These are phyloP conservation scores for Papiliotrema flavescens DNA, from an alignment of 1,284 basidiomycete species.

Conservation along the genomic window DNA sequence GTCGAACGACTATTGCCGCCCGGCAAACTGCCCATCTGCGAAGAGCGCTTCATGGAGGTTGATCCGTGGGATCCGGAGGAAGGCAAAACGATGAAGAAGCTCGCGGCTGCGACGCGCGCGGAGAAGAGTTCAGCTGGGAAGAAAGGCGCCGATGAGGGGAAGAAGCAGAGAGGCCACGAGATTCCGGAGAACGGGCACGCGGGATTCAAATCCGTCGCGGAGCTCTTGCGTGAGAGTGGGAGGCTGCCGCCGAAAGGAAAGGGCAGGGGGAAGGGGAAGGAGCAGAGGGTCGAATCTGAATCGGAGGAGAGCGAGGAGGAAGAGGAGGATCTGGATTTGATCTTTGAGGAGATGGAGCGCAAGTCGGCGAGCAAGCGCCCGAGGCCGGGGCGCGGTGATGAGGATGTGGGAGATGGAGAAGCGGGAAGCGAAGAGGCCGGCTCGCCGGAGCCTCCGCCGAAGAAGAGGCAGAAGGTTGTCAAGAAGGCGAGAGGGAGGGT, in stretches of 20 bases:
- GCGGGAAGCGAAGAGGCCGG: too few species aligned
- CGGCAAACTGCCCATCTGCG: conserved; percentile 67
- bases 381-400: too few species aligned
- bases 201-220: conserved; percentile 46
- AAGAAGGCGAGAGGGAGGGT: not conserved
- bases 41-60: conserved; percentile 69
- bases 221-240: conserved; percentile 28
- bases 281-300: not conserved
- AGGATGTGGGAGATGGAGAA: too few species aligned
- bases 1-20: conserved; percentile 81
- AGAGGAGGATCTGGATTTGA: conserved; percentile 16
- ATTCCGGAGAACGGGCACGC: conserved; percentile 41
- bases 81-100: conserved; percentile 26
- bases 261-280: conserved; percentile 8
- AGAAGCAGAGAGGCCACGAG: conserved; percentile 29
- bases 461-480: conserved; percentile 4
- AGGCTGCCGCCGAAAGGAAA: conserved; percentile 6
- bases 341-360: not conserved
- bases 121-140: conserved; percentile 12
- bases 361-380: too few species aligned
- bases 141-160: conserved; percentile 12
- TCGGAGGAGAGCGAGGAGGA: conserved; percentile 13
- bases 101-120: conserved; percentile 11
- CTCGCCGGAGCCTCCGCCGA: not conserved
- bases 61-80: conserved; percentile 46